Base-by-base conservation (phyloP, 2,329 filamentous ascomycete species). In the Leptographium lundbergii region DNA sequence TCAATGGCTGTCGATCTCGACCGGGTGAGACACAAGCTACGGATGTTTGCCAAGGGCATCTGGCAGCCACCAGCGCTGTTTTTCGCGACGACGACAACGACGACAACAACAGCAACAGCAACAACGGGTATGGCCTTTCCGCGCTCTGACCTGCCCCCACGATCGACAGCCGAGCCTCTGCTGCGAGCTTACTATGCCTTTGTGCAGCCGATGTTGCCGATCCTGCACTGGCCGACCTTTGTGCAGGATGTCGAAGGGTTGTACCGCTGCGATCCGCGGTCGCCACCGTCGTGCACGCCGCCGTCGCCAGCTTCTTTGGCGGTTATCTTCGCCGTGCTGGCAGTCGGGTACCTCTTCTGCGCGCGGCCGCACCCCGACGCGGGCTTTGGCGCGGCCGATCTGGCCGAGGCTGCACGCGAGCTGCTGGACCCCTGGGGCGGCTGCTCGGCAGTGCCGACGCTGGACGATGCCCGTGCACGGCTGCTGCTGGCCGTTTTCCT, bases 211-310 rank as follows among this genome's bases (percentile, higher is more conserved):
- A 86, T 89, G 70, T 86, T 91, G 65, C 94, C 94, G 0, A 84
- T 96, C 51, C 67, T 97, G 11, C 89, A 97, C 70, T 95, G 91
- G 88, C 88, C 89, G 2, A 87, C 81, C 0, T 95, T 97, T 66
- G 78, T 86, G 66, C 78, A 81, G 54, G 81, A 87, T 57, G 87
- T 92, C 61, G 89, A 95, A 59, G 79, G 83, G 10, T 76, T 95
- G 7, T 96, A 96, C 71, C 81, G 34, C 25, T 80, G 81, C 34
- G 14, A 7, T 14, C 19, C 24, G 17, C 32, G 6, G 4, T 9
- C 53, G 5, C 14, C 54, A 13, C 14, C 52, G 4, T 76, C 82
- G 7, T 76, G 9, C 9, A 10, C 36, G 6, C 13, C 36, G 36
- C 36, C 36, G 36, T 39, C 13, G 13, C 14, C 36, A 17, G 36